phyloP scores from a whole-genome alignment of 345 rosid genomes.

The Brassica cretica region DNA sequence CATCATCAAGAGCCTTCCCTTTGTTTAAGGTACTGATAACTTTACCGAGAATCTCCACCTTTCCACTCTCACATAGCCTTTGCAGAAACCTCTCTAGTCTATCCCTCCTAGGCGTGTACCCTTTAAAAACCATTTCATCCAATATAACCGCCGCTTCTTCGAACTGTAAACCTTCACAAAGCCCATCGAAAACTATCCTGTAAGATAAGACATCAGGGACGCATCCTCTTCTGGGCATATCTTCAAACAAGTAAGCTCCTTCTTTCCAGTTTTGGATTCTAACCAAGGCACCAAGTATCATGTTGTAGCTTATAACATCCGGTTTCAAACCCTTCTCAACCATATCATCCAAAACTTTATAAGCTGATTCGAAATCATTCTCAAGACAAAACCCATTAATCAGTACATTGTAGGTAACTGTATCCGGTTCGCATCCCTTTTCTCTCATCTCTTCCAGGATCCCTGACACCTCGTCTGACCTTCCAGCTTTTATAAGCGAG shows the following conservation, averaged over 20 bases:
- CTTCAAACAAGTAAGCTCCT: slow-evolving; percentile 71
- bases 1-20: slow-evolving; percentile 42
- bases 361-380: slow-evolving; percentile 59
- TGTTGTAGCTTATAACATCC: slow-evolving; percentile 64
- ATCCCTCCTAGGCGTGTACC: slow-evolving; percentile 52
- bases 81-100: slow-evolving; percentile 44
- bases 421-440: slow-evolving; percentile 56
- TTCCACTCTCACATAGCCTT: slow-evolving; percentile 45
- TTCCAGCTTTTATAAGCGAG: slow-evolving; percentile 54
- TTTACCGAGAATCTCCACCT: slow-evolving; percentile 40
- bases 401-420: slow-evolving; percentile 64
- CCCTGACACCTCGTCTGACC: slow-evolving; percentile 49
- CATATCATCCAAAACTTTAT: slow-evolving; percentile 58
- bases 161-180: slow-evolving; percentile 47
- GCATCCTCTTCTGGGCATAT: slow-evolving; percentile 77
- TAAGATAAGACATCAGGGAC: slow-evolving; percentile 69
- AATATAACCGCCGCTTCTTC: slow-evolving; percentile 61
- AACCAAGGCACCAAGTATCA: slow-evolving; percentile 59
- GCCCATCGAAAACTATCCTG: slow-evolving; percentile 73
- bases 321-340: slow-evolving; percentile 55
- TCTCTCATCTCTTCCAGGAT: slow-evolving; percentile 63
- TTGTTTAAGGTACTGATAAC: slow-evolving; percentile 48
- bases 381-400: slow-evolving; percentile 55
- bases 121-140: slow-evolving; percentile 88
- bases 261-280: slow-evolving; percentile 57